Percentiles rank a stretch among this genome's conserved stretches.
phyloP scores from a whole-genome alignment of 192 early-diverging fungal genomes.

The Powellomyces hirtus region DNA sequence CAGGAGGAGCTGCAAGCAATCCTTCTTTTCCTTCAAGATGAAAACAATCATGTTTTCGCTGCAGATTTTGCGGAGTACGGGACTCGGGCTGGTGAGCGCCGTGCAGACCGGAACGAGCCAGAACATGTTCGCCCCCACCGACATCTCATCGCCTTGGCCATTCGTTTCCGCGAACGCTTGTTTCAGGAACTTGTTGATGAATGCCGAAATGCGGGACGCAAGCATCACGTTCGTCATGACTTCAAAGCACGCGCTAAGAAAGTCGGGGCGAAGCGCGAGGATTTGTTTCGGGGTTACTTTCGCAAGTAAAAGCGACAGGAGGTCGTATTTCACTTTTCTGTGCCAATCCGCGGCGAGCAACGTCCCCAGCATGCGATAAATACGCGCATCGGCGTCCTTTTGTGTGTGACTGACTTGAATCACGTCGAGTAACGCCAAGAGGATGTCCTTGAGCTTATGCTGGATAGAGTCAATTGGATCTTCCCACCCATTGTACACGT shows the following conservation, averaged over 20 bases:
- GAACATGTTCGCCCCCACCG: background rate
- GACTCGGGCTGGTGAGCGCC: conserved; percentile 51
- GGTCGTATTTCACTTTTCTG: conserved; percentile 77
- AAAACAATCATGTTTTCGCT: conserved; percentile 53
- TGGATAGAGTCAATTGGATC: conserved; percentile 82
- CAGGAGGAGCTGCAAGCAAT: conserved; percentile 46
- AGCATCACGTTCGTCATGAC: conserved; percentile 43
- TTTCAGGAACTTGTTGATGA: conserved; percentile 25
- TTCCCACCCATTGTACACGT: conserved; percentile 82
- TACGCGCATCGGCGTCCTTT: background rate
- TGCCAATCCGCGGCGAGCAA: conserved; percentile 77
- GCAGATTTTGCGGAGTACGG: conserved; percentile 54
- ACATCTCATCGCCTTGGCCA: conserved; percentile 2
- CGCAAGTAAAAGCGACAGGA: conserved; percentile 62
- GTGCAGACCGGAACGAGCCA: conserved; percentile 56
- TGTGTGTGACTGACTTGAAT: conserved; percentile 20
- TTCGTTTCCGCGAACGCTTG: background rate
- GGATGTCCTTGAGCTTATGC: conserved; percentile 56
- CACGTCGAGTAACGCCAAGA: conserved; percentile 68
- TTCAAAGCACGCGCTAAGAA: conserved; percentile 59
- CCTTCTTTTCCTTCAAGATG: conserved; percentile 50
- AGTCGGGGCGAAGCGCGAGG: conserved; percentile 56
- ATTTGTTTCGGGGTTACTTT: conserved; percentile 55
- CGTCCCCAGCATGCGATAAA: conserved; percentile 59
- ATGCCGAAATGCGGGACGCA: conserved; percentile 19